Evolutionary conservation across 2,329 filamentous ascomycete species (phyloP).

Genomic region (Cyanodermella asteris): DNA sequence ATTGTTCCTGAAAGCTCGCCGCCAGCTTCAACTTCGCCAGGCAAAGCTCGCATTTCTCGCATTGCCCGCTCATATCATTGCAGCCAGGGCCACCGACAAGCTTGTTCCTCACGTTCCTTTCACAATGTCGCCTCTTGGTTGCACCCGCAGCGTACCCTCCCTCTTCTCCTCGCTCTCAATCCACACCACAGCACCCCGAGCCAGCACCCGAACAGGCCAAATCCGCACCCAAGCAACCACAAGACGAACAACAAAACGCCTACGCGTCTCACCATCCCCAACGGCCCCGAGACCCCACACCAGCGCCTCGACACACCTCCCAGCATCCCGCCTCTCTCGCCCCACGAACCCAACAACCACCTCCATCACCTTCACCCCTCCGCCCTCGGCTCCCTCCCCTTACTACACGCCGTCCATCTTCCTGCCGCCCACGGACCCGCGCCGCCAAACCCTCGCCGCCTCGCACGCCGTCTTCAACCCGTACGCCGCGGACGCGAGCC

Average conservation of each 20-base stretch:
- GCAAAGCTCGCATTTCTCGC: no score
- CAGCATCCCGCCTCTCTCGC: conserved; percentile 18
- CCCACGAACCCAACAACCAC: conserved; percentile 22
- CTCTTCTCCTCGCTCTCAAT: conserved; percentile 15
- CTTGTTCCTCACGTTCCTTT: not conserved
- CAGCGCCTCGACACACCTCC: no score
- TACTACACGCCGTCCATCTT: conserved; percentile 45
- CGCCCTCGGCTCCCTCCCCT: conserved; percentile 38
- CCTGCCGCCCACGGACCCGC: conserved; percentile 35
- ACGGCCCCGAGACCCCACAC: no score
- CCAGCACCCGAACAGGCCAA: conserved; percentile 9
- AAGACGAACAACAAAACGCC: conserved; percentile 26
- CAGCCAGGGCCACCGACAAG: no score
- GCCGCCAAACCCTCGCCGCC: conserved; percentile 25
- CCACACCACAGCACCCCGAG: not conserved
- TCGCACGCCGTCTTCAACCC: conserved; percentile 10
- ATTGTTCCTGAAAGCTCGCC: no score
- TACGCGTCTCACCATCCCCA: conserved; percentile 29
- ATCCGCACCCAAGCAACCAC: conserved; percentile 23
- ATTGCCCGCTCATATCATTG: no score
- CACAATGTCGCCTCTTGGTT: conserved; percentile 1
- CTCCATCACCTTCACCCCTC: conserved; percentile 48
- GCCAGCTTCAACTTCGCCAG: no score
- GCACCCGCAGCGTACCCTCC: conserved; percentile 17
- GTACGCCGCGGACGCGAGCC: conserved; percentile 8